Base-by-base conservation (phyloP, 768 basidiomycete genomes). In the Tephrocybe sp. region DNA sequence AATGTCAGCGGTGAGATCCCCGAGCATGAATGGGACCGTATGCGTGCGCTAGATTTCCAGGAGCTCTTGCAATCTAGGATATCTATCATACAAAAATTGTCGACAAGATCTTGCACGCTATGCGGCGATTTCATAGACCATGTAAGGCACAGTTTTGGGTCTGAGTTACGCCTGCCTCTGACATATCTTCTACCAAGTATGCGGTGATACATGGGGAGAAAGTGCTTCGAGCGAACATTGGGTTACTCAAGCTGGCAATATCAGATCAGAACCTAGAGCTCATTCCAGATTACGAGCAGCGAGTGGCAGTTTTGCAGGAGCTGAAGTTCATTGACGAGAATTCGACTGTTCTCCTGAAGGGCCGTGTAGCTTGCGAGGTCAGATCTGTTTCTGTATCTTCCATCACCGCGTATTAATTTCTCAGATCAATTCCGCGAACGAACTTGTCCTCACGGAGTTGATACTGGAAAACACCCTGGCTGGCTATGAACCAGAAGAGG, bases 401-500 rank as follows among this genome's bases (percentile, higher is more conserved):
- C 12, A 18, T 21, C 34, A 20, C 17, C 23, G 32, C 26, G 51
- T 30, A 51, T 50, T 26, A 10, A 14, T 36, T 25, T 39, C 14
- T 48, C 61, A 98, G 95, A 98, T 99, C 65, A 99, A 99, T 66
- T 98, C 96, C 6, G 92, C 89, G n/a, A 93, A 92, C 56, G 97
- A 98, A 62, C 88, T 99, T 21, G 83, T 99, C 42, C 75, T 98
- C 41, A 99, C 97, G 0, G 97, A 99, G 63, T 81, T 99, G 45
- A 96, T 99, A 49, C 79, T 98, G 45, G 97, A 99, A 63, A 99
- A 99, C 63, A 89, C 90, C 0, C 75, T 98, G 24, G 92, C 93
- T 5, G 73, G 75, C 12, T 98, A 91, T 65, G 93, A 93, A 40
- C 92, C 97, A 0, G 93, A 93, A 67, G 97, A 98, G 70, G 93